Evolutionary conservation across 345 rosid species (phyloP).

Genomic region (Jatropha curcas): DNA sequence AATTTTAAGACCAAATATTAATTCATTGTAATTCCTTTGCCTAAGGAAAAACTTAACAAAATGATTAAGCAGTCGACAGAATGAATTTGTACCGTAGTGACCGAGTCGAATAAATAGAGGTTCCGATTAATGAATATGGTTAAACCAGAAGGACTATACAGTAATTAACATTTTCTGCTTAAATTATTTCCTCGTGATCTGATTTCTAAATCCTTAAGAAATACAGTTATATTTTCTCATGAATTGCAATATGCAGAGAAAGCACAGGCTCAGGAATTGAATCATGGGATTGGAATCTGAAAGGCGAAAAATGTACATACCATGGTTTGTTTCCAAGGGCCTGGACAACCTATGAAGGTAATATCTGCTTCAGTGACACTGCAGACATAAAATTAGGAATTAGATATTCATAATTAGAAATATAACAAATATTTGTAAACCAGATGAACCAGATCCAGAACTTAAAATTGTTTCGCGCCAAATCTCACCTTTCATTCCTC

Average conservation of each 20-base stretch:
- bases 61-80: too few species aligned
- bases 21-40: too few species aligned
- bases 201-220: background rate
- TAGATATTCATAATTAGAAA: background rate
- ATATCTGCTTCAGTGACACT: background rate
- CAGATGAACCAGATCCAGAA: constrained; percentile 95
- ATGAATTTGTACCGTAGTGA: too few species aligned
- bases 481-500: constrained; percentile 90
- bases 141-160: too few species aligned
- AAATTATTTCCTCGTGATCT: too few species aligned
- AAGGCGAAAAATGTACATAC: constrained; percentile 73
- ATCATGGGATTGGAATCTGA: constrained; percentile 94
- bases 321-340: constrained; percentile 96
- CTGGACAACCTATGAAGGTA: constrained; percentile 90
- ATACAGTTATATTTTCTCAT: background rate
- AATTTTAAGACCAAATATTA: too few species aligned
- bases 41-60: too few species aligned
- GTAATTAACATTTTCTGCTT: too few species aligned
- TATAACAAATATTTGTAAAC: constrained; percentile 11
- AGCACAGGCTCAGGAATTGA: constrained; percentile 58
- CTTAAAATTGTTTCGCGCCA: constrained; percentile 85
- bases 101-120: too few species aligned
- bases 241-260: constrained; percentile 44
- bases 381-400: background rate
- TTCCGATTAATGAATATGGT: too few species aligned